Percentiles rank a stretch among this genome's conserved stretches.
Conservation (phyloP, 768 basidiomycete species). For the Lentinula guzmanii region DNA sequence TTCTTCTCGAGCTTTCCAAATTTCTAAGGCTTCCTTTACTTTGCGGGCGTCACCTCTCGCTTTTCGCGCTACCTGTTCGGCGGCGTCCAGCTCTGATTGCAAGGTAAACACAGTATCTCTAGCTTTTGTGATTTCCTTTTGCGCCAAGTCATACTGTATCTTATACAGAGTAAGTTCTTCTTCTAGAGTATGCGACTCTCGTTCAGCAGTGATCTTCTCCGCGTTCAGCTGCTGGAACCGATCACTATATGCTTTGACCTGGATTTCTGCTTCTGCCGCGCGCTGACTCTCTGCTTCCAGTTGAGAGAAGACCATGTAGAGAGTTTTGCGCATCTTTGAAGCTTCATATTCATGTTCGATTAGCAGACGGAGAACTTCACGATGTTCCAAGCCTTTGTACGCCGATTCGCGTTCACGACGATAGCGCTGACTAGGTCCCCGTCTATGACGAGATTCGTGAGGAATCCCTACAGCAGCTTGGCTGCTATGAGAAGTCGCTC, state of each 20-base stretch:
- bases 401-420: constrained; percentile 26
- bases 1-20: constrained; percentile 7
- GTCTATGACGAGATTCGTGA: background rate
- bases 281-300: constrained; percentile 22
- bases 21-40: constrained; percentile 2
- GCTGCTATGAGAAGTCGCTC: background rate
- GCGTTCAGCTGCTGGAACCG: background rate
- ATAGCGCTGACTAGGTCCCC: constrained; percentile 26
- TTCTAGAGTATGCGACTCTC: constrained; percentile 1
- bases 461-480: background rate
- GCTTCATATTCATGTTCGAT: constrained; percentile 35
- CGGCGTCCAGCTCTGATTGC: background rate
- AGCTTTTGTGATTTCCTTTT: constrained; percentile 3
- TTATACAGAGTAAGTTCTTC: constrained; percentile 4
- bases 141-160: constrained; percentile 5
- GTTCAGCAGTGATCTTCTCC: background rate
- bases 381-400: constrained; percentile 21
- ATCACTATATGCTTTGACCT: background rate
- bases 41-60: constrained; percentile 4
- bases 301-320: constrained; percentile 30
- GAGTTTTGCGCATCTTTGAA: constrained; percentile 29
- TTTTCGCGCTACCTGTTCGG: background rate
- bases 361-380: constrained; percentile 25
- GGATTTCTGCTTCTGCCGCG: background rate
- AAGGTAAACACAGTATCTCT: background rate